These are phyloP conservation scores for Starmerella sp. DNA, from an alignment of 805 yeast genomes.

Conservation along the genomic window DNA sequence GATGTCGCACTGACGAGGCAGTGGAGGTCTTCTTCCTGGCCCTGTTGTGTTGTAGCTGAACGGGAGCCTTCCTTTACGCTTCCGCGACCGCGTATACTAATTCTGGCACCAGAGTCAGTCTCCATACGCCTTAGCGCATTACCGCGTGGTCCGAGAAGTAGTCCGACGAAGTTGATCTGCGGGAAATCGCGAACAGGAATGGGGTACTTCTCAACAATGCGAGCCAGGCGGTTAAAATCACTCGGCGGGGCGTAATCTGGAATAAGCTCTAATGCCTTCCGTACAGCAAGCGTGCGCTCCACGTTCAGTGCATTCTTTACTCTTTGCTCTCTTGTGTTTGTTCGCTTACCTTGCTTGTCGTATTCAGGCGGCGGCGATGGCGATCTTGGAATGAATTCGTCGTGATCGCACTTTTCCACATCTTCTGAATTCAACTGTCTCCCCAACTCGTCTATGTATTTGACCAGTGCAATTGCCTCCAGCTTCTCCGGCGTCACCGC, in stretches of 20 bases:
- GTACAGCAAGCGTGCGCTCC: constrained; percentile 73
- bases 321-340: constrained; percentile 69
- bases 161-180: constrained; percentile 84
- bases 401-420: constrained; percentile 17
- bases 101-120: constrained; percentile 73
- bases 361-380: constrained; percentile 91
- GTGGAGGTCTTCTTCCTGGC: constrained; percentile 71
- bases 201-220: constrained; percentile 67
- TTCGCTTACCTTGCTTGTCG: constrained; percentile 71
- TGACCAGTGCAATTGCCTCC: constrained; percentile 51
- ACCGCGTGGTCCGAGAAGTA: constrained; percentile 90
- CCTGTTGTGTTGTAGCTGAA: constrained; percentile 31
- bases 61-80: constrained; percentile 75
- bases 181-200: constrained; percentile 83
- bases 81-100: constrained; percentile 90
- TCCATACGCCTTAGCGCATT: constrained; percentile 73
- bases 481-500: constrained; percentile 62
- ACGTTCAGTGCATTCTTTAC: constrained; percentile 52
- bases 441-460: constrained; percentile 72
- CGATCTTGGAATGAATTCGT: constrained; percentile 44
- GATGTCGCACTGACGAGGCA: constrained; percentile 76
- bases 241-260: constrained; percentile 73
- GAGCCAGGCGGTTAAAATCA: constrained; percentile 61
- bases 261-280: constrained; percentile 54
- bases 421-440: constrained; percentile 33